A percentile compares a stretch with the other conserved stretches of the same genome.
Evolutionary conservation across 73 alveolate species (phyloP).

Genomic region (Paramecium sexaurelia): DNA sequence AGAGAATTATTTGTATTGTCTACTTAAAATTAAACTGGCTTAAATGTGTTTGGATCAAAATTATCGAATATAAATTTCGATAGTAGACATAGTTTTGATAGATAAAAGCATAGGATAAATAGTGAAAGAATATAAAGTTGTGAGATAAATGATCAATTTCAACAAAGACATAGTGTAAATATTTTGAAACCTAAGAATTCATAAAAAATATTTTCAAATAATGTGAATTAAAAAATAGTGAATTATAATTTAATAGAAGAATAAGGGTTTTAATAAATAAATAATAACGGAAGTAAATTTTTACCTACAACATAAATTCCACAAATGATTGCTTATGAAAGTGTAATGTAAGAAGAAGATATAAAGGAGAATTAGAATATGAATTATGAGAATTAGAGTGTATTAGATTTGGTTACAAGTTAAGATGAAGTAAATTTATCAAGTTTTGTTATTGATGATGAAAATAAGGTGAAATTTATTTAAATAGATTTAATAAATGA

Average conservation of each 20-base stretch:
- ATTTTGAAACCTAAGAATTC: not conserved
- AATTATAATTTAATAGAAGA: not conserved
- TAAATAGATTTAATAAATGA: conserved; percentile 10
- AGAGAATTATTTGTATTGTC: not conserved
- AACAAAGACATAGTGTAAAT: not conserved
- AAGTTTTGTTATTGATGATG: not conserved
- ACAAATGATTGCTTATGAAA: not conserved
- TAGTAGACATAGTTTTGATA: not conserved
- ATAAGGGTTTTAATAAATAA: not conserved
- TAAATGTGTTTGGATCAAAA: not conserved
- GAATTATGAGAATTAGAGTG: not conserved
- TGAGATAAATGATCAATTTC: not conserved
- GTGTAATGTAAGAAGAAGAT: not conserved
- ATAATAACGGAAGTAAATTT: not conserved
- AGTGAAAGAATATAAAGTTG: not conserved
- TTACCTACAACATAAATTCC: not conserved
- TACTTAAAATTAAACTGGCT: not conserved
- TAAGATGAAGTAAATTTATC: conserved; percentile 41
- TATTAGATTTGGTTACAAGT: not conserved
- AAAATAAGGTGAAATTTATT: not conserved
- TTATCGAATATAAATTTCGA: not conserved
- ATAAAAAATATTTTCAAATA: not conserved
- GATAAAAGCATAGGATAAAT: not conserved
- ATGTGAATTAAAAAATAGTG: not conserved
- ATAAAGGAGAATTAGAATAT: not conserved